Evolutionary conservation across 306 rosid genomes (phyloP).

Genomic region (Glycine soja): DNA sequence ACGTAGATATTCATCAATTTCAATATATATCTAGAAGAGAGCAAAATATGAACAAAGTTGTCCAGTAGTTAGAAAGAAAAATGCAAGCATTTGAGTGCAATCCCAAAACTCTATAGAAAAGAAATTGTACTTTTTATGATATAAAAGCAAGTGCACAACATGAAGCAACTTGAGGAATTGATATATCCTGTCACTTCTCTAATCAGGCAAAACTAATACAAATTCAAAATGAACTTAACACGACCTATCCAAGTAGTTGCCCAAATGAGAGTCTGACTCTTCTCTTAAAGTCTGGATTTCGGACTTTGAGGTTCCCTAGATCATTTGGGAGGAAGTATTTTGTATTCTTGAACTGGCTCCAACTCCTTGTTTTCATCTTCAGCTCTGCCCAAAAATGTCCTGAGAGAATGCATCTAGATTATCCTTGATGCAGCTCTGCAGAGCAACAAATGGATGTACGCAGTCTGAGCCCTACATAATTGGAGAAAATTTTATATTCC

Average conservation of each 20-base stretch:
- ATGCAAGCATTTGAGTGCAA: constrained; percentile 1
- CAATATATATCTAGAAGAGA: neutral
- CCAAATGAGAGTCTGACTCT: constrained; percentile 1
- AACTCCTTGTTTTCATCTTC: constrained; percentile 59
- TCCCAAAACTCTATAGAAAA: neutral
- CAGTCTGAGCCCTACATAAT: constrained; percentile 87
- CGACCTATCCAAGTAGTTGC: constrained; percentile 7
- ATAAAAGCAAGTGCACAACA: neutral
- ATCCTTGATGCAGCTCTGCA: constrained; percentile 92
- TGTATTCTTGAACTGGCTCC: constrained; percentile 60
- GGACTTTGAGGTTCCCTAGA: constrained; percentile 65
- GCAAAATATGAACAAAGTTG: neutral
- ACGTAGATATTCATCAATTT: neutral
- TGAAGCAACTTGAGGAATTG: constrained; percentile 3
- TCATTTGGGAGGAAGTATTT: constrained; percentile 78
- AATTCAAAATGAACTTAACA: constrained; percentile 28
- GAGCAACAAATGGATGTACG: constrained; percentile 78
- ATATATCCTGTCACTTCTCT: neutral
- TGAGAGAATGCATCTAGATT: constrained; percentile 83
- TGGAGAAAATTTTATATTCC: constrained; percentile 23
- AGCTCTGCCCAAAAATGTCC: constrained; percentile 50
- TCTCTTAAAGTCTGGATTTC: constrained; percentile 66
- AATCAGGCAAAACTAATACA: constrained; percentile 1
- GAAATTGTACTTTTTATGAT: neutral
- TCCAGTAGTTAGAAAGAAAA: no score